These are phyloP conservation scores for Rubia occidens DNA, from an alignment of 305 asterid species.

Conservation along the genomic window DNA sequence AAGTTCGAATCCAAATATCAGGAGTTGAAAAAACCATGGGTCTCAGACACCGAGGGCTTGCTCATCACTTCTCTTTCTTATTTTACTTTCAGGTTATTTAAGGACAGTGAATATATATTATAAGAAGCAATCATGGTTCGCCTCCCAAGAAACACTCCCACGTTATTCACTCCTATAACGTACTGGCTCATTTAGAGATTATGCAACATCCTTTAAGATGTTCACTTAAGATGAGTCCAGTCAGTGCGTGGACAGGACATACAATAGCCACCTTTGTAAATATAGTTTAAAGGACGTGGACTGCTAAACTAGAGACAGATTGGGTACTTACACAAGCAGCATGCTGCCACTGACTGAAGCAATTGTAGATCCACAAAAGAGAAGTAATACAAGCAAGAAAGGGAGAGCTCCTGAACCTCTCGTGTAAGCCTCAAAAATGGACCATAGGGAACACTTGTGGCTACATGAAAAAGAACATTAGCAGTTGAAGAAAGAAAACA, in stretches of 20 bases:
- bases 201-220: background rate
- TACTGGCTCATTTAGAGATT: background rate
- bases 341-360: slow-evolving; percentile 64
- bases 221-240: background rate
- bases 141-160: background rate
- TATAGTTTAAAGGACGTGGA: background rate
- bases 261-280: background rate
- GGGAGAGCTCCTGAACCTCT: slow-evolving; percentile 77
- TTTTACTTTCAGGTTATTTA: background rate
- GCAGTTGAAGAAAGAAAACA: slow-evolving; percentile 17
- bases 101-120: background rate
- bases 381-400: slow-evolving; percentile 73
- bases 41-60: background rate
- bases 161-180: background rate
- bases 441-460: slow-evolving; percentile 47
- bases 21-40: background rate
- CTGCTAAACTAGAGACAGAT: background rate
- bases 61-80: background rate
- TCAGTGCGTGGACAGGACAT: background rate
- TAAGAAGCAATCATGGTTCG: background rate
- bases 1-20: background rate
- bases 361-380: slow-evolving; percentile 47
- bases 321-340: slow-evolving; percentile 76
- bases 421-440: slow-evolving; percentile 68
- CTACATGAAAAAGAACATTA: slow-evolving; percentile 20